Evolutionary conservation across 73 alveolate genomes (phyloP).

Genomic region (Tetrahymena thermophila): DNA sequence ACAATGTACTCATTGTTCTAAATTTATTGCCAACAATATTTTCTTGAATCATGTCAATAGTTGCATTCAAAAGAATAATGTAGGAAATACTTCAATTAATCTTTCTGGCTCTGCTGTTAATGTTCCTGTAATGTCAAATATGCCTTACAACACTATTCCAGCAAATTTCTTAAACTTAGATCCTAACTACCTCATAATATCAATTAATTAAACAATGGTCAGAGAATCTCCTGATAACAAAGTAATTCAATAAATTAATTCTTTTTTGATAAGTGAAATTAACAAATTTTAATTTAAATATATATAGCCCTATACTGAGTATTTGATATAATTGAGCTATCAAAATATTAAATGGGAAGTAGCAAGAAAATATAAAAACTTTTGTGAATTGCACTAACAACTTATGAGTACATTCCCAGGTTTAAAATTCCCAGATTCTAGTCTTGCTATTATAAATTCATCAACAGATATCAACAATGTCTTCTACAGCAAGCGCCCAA

Average conservation of each 20-base stretch:
- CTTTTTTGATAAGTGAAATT: background rate
- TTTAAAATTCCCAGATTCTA: conserved; percentile 42
- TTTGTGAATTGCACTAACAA: conserved; percentile 56
- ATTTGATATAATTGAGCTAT: conserved; percentile 53
- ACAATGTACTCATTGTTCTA: conserved; percentile 41
- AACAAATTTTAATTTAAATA: background rate
- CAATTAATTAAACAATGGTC: conserved; percentile 41
- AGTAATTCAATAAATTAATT: background rate
- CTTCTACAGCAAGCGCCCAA: conserved; percentile 30
- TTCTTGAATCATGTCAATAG: conserved; percentile 21
- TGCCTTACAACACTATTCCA: conserved; percentile 2
- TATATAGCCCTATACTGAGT: conserved; percentile 69
- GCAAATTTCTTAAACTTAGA: conserved; percentile 16
- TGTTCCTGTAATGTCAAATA: background rate
- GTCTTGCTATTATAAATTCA: conserved; percentile 37
- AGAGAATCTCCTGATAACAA: conserved; percentile 47
- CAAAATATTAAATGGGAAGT: conserved; percentile 63
- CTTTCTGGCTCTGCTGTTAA: background rate
- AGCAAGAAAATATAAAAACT: conserved; percentile 57
- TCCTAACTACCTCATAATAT: conserved; percentile 20
- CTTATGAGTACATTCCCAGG: conserved; percentile 14
- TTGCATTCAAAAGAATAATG: conserved; percentile 8
- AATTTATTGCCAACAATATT: conserved; percentile 5
- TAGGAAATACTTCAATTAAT: background rate
- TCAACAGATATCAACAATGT: conserved; percentile 35